A percentile compares a stretch with the other conserved stretches of the same genome.
These are phyloP conservation scores for Heimioporus sp. DNA, from an alignment of 768 basidiomycete species.

Conservation along the genomic window DNA sequence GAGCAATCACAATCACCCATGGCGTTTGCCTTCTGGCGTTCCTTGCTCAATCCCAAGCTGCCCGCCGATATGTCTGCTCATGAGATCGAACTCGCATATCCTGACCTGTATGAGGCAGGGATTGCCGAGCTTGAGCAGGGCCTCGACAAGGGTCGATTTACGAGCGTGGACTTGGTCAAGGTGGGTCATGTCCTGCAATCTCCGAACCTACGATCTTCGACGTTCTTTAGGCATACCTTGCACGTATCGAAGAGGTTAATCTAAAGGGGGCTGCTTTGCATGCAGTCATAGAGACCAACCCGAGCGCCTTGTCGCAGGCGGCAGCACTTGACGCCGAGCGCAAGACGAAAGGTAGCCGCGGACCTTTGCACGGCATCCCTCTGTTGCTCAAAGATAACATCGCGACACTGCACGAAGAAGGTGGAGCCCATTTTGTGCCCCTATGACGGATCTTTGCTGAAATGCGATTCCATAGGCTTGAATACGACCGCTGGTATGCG, in stretches of 20 bases:
- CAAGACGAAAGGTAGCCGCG: slow-evolving; percentile 40
- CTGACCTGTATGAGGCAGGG: slow-evolving; percentile 64
- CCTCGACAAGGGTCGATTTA: slow-evolving; percentile 48
- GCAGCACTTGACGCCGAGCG: slow-evolving; percentile 50
- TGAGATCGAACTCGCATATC: slow-evolving; percentile 26
- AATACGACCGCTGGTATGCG: slow-evolving; percentile 37
- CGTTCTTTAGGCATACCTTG: slow-evolving; percentile 54
- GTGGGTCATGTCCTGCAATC: slow-evolving; percentile 24
- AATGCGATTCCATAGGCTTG: slow-evolving; percentile 25
- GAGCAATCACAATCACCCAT: not conserved
- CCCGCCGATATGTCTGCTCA: slow-evolving; percentile 13
- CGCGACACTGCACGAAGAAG: slow-evolving; percentile 32
- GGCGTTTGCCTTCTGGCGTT: slow-evolving; percentile 5
- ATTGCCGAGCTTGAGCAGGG: slow-evolving; percentile 55
- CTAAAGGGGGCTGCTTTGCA: slow-evolving; percentile 53
- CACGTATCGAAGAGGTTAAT: slow-evolving; percentile 67
- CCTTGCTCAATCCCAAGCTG: slow-evolving; percentile 2
- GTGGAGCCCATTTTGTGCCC: slow-evolving; percentile 6
- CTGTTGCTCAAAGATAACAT: slow-evolving; percentile 53
- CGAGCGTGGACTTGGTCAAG: slow-evolving; percentile 64
- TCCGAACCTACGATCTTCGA: not conserved
- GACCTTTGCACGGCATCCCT: slow-evolving; percentile 56
- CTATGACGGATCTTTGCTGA: not conserved
- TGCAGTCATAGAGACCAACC: slow-evolving; percentile 61
- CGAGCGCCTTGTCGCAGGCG: slow-evolving; percentile 51